Base-by-base conservation (phyloP, 345 rosid genomes). In the Sapria himalayana region DNA sequence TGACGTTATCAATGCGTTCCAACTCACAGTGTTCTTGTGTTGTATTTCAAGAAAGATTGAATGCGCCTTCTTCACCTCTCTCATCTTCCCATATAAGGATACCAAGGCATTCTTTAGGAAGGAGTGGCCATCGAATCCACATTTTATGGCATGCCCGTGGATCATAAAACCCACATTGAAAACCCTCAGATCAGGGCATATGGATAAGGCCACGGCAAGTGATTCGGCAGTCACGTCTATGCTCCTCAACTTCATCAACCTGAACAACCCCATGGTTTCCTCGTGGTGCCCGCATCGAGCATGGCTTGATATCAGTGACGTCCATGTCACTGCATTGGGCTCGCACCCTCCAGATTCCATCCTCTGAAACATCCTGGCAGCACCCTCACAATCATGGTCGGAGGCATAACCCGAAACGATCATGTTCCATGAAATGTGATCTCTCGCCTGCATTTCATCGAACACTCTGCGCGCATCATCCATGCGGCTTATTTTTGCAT, bases 321-420 rank as follows among this genome's bases (percentile, higher is more conserved):
- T 74, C 85, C 81, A 74, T 4, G 81, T 78, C 44, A 77, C 81
- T 31, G 48, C 35, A 41, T 70, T 72, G n/a, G 85, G 85, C 49
- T 57, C 60, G 49, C 64, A 40, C 1, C 75, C 85, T 22, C 69
- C 74, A 2, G 57, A 44, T 24, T 68, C 71, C 94, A 78, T 78
- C 64, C 65, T 50, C 17, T 22, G 48, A 35, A 74, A 64, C 19
- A 69, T 50, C 45, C 50, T 57, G 41, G 63, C 39, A 37, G 92
- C 80, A 37, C 57, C 62, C 27, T 54, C 66, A 50, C 60, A 66
- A 29, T 78, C 69, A 19, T 37, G 56, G 18, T 51, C 69, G 21
- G 37, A 62, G 3, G 76, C 56, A 59, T 56, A 70, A 1, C 77
- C 89, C 0, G 73, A 58, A 27, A 84, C 44, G 73, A 79, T 61